Evolutionary conservation across 2,329 filamentous ascomycete species (phyloP).

Genomic region (Neurospora crassa): DNA sequence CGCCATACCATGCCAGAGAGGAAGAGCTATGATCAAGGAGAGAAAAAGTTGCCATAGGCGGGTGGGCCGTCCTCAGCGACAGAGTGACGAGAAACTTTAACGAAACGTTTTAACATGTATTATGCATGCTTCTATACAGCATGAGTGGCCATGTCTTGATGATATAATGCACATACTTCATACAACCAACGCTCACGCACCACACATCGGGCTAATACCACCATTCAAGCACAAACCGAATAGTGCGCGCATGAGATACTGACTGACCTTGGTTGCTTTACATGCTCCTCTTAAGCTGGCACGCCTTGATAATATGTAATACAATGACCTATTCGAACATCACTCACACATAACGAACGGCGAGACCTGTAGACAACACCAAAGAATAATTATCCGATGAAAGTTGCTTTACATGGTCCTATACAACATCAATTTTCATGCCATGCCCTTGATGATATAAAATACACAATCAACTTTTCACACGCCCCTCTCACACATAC

Average conservation of each 20-base stretch:
- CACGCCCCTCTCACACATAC: too few relatives aligned
- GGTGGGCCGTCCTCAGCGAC: neutral
- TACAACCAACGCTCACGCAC: neutral
- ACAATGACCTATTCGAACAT: neutral
- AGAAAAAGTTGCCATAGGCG: neutral
- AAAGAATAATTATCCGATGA: too few relatives aligned
- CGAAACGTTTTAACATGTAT: neutral
- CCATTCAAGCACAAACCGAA: neutral
- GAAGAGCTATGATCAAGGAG: neutral
- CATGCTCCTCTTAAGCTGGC: neutral
- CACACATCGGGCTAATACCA: neutral
- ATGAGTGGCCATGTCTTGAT: neutral
- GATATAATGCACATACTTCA: neutral
- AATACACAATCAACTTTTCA: too few relatives aligned
- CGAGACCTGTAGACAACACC: too few relatives aligned
- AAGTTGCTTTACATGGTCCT: too few relatives aligned
- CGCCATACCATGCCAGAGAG: neutral
- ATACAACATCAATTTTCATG: too few relatives aligned
- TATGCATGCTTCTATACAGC: neutral
- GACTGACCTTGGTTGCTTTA: neutral
- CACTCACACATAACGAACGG: neutral
- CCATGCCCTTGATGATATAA: too few relatives aligned
- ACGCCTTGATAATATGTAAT: neutral
- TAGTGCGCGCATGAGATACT: neutral
- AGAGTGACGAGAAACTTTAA: neutral